phyloP scores from a whole-genome alignment of 345 rosid genomes.

The Hevea brasiliensis region DNA sequence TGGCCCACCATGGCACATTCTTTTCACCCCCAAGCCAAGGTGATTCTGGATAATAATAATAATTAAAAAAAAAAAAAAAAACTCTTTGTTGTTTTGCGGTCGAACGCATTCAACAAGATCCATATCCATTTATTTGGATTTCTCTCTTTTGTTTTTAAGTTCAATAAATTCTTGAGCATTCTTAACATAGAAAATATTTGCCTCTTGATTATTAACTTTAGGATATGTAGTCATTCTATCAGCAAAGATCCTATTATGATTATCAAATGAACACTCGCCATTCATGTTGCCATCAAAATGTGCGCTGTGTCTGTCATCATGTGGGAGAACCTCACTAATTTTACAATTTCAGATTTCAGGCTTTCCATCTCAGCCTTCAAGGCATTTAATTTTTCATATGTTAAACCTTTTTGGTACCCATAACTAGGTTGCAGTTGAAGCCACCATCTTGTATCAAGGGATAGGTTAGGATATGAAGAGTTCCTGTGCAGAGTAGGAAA shows the following conservation, averaged over 20 bases:
- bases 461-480: conserved; percentile 45
- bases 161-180: conserved; percentile 44
- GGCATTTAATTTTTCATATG: conserved; percentile 45
- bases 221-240: conserved; percentile 19
- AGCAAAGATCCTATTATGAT: conserved; percentile 2
- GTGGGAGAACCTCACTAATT: conserved; percentile 8
- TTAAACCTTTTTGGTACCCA: conserved; percentile 56
- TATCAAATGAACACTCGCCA: conserved; percentile 13
- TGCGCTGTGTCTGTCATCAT: not conserved
- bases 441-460: conserved; percentile 69
- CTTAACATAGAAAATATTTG: conserved; percentile 24
- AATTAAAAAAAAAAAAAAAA: too few relatives aligned
- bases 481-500: conserved; percentile 52
- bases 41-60: conserved; percentile 55
- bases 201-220: conserved; percentile 23
- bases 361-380: conserved; percentile 52
- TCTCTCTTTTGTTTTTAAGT: conserved; percentile 37
- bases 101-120: conserved; percentile 35
- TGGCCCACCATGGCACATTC: conserved; percentile 86
- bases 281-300: conserved; percentile 8
- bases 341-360: conserved; percentile 29
- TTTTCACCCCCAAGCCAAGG: conserved; percentile 63
- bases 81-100: conserved; percentile 38
- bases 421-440: conserved; percentile 59
- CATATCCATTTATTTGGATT: conserved; percentile 36